phyloP scores from a whole-genome alignment of 2,329 filamentous ascomycete species.

The Aspergillus pseudonomiae region DNA sequence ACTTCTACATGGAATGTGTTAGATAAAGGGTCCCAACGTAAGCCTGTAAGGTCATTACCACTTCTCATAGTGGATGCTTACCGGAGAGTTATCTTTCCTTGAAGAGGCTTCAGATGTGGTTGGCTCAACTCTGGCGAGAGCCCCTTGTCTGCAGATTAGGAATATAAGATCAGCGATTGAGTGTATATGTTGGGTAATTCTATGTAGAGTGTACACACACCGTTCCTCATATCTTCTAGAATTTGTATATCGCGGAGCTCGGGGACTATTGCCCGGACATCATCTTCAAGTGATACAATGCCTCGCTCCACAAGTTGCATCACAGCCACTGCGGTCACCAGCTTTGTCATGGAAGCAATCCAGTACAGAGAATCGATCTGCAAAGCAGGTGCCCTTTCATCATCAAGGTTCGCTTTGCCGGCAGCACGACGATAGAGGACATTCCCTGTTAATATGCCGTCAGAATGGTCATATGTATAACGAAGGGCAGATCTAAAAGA shows the following conservation, averaged over 20 bases:
- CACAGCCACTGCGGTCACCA: constrained; percentile 43
- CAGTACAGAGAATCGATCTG: constrained; percentile 58
- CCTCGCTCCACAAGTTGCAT: constrained; percentile 49
- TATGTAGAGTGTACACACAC: not conserved
- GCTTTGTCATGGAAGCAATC: constrained; percentile 54
- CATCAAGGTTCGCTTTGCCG: not conserved
- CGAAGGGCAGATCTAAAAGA: not conserved
- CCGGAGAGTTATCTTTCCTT: not conserved
- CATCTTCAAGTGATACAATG: constrained; percentile 42
- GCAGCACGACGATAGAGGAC: not conserved
- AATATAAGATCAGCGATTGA: not conserved
- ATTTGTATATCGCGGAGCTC: not conserved
- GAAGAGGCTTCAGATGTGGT: not conserved
- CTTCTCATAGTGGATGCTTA: not conserved
- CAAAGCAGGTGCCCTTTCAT: not conserved
- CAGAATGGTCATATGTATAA: not conserved
- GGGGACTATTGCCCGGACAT: not conserved
- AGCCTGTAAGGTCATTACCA: not conserved
- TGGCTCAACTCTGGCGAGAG: not conserved
- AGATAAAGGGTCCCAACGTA: not conserved
- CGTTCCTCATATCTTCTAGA: not conserved
- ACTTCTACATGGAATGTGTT: not conserved
- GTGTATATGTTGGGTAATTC: not conserved
- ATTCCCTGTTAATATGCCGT: not conserved
- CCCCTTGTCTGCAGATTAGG: not conserved